A percentile compares a stretch with the other conserved stretches of the same genome.
phyloP scores from a whole-genome alignment of 768 basidiomycete species.

The Termitomyces sp. region DNA sequence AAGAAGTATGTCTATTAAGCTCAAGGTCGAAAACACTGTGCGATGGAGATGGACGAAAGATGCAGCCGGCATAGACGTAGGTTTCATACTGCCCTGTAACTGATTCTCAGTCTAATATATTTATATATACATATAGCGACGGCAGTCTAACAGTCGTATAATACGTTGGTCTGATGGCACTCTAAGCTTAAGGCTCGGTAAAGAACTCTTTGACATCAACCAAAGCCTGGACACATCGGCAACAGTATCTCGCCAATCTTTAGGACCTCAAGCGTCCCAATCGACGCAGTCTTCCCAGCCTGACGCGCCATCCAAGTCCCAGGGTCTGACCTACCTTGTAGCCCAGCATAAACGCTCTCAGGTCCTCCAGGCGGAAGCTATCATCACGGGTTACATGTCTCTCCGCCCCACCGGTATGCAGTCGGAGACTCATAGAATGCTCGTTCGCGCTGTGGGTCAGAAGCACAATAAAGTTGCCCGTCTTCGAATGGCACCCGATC shows the following conservation, averaged over 20 bases:
- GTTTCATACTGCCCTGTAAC: slow-evolving; percentile 28
- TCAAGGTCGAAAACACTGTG: slow-evolving; percentile 91
- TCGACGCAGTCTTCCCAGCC: slow-evolving; percentile 37
- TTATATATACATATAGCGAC: slow-evolving; percentile 47
- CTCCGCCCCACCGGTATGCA: slow-evolving; percentile 89
- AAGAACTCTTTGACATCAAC: slow-evolving; percentile 90
- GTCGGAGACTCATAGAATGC: slow-evolving; percentile 84
- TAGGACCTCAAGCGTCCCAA: slow-evolving; percentile 43
- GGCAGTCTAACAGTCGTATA: slow-evolving; percentile 88
- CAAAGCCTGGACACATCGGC: slow-evolving; percentile 78
- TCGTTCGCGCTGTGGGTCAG: slow-evolving; percentile 83
- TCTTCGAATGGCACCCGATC: slow-evolving; percentile 78
- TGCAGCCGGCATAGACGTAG: slow-evolving; percentile 70
- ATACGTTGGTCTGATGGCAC: slow-evolving; percentile 97
- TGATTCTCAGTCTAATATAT: slow-evolving; percentile 1
- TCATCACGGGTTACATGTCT: slow-evolving; percentile 80
- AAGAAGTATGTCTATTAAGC: slow-evolving; percentile 81
- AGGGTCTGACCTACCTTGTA: slow-evolving; percentile 86
- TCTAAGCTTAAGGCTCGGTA: slow-evolving; percentile 86
- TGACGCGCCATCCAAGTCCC: slow-evolving; percentile 43
- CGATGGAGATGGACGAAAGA: slow-evolving; percentile 94
- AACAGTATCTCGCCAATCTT: slow-evolving; percentile 54
- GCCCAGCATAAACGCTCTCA: slow-evolving; percentile 86
- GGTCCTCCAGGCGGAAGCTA: slow-evolving; percentile 83
- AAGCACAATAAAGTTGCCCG: slow-evolving; percentile 81